phyloP scores from a whole-genome alignment of 495 filamentous ascomycete genomes.

The Rostrohypoxylon terebratum region DNA sequence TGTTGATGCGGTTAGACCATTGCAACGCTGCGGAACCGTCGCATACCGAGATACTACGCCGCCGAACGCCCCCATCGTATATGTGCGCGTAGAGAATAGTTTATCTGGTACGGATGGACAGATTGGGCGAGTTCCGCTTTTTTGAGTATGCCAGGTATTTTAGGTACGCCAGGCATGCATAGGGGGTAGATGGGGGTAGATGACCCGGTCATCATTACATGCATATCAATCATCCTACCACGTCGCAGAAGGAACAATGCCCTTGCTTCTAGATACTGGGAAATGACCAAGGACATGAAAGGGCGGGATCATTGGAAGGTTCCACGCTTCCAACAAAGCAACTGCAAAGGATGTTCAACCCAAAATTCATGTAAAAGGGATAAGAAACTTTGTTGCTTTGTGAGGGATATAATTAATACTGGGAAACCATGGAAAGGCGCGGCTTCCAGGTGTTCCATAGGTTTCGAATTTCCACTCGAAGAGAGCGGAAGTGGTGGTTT shows the following conservation, averaged over 20 bases:
- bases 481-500: not conserved
- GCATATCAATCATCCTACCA: conserved; percentile 14
- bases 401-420: conserved; percentile 23
- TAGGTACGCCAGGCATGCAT: not conserved
- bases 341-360: conserved; percentile 24
- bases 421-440: not conserved
- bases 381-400: conserved; percentile 7
- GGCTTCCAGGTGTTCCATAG: not conserved
- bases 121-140: not conserved
- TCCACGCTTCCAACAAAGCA: conserved; percentile 2
- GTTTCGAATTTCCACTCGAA: not conserved
- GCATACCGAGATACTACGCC: conserved; percentile 1
- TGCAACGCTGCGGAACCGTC: not conserved
- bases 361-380: conserved; percentile 21
- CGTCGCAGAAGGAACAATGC: conserved; percentile 32
- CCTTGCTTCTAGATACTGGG: conserved; percentile 22
- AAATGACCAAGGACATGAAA: conserved; percentile 27
- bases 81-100: not conserved
- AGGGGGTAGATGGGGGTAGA: not conserved
- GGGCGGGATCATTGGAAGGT: not conserved
- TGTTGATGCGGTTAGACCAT: not conserved
- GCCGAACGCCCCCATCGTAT: not conserved
- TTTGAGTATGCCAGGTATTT: not conserved
- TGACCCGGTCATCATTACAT: not conserved
- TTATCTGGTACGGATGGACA: not conserved